Evolutionary conservation across 169 alveolate species (phyloP), one percentile per base, ranked within the genome.

Genomic region (Cystoisospora suis): DNA sequence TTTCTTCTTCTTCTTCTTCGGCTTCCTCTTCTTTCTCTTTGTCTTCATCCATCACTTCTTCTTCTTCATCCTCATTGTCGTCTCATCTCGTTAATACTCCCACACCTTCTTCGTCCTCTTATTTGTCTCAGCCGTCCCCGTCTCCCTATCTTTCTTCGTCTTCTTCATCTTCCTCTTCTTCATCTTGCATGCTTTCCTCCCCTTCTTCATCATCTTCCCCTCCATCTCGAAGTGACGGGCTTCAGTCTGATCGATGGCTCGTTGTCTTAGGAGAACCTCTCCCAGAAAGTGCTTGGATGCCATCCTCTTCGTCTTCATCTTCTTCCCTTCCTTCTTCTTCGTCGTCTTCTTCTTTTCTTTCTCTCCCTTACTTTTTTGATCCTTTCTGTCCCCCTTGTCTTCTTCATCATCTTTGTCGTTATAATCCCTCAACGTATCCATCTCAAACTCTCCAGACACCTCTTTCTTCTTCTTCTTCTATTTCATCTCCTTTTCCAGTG

Each of bases 311-410:
- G n/a, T 34, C 27, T 36, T 5, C 0, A 32, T 12, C 58, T 72
- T 12, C 83, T 32, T 40, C 12, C 40, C 83, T 40, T 72, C 56
- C 83, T 29, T 56, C 58, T 4, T 32, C 27, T 20, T 2, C 83
- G n/a, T 38, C 17, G 12, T 12, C 56, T 38, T 34, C 83, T 17
- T 5, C 83, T 34, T 34, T 56, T 27, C 2, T 5, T 38, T 17
- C 83, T 6, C 83, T 72, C 0, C 83, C 83, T 17, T 72, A 38
- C 15, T 72, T 72, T 56, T 72, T 72, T 34, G 83, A 72, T 38
- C 83, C 83, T 6, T 72, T 72, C 58, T 72, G 83, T 38, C 58
- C 83, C 17, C 47, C 83, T 20, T n/a, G 38, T 3, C 83, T 72
- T 3, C 56, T 72, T 23, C 34, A 32, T n/a, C 5, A 29, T n/a